Evolutionary conservation across 2,329 filamentous ascomycete genomes (phyloP), one percentile per base, ranked within the genome.

Genomic region (Pyrenophora teres): DNA sequence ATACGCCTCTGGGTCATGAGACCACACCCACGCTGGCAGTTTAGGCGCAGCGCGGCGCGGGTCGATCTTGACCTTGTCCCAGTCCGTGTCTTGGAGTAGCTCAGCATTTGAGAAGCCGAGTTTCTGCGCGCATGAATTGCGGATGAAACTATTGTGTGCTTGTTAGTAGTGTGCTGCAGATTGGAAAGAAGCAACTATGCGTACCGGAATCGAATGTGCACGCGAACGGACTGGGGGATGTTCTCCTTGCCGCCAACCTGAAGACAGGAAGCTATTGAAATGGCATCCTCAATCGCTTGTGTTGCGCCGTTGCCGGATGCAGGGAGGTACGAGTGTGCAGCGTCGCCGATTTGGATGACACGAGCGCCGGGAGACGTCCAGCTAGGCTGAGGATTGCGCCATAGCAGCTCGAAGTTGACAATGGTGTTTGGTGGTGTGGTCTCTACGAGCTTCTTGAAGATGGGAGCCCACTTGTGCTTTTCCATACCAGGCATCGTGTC

Each of bases 291-390:
- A 31, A 79, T 78, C n/a, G 77, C 76, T 52, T 78, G 75, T 23
- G 41, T 43, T 12, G 19, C 78, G 1, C 79, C 79, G 56, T 80
- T 79, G 0, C 77, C 77, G 41, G 76, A 78, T 0, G 78, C 81
- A 0, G 79, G 80, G 10, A 81, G 65, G 61, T 81, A 79, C 0
- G 78, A 73, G 53, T 82, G 80, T 41, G 79, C 81, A 48, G 75
- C 77, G 57, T 79, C 77, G 25, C 77, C 77, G 25, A 79, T 75
- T 52, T 78, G 76, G 23, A 78, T 68, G 12, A 79, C 72, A 19
- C 74, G 75, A 9, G 70, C 75, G 5, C 55, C 68, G 0, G 75
- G 75, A 2, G 76, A 78, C 10, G 71, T 71, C 77, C 76, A 80
- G 40, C 61, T 74, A 1, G 74, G 75, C 51, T 78, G 74, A 9